These are phyloP conservation scores for Ustilago shanxiensis DNA, from an alignment of 1,284 basidiomycete species.

Conservation along the genomic window DNA sequence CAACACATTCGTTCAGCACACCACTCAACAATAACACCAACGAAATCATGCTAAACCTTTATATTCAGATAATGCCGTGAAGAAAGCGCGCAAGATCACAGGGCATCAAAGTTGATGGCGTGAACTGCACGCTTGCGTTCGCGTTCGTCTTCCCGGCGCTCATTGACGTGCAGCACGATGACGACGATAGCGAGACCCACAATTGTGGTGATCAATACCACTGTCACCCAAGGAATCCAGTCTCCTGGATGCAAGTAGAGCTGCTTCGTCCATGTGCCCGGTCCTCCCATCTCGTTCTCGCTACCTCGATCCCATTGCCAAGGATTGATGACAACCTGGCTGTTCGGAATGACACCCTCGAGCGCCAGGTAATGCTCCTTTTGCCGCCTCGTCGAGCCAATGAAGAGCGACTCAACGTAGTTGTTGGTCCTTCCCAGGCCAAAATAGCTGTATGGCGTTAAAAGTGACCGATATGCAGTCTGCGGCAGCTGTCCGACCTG, in stretches of 20 bases:
- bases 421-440: conserved; percentile 99
- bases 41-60: no score
- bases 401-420: conserved; percentile 82
- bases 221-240: conserved; percentile 96
- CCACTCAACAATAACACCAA: no score
- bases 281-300: conserved; percentile 30
- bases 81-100: conserved; percentile 72
- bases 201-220: conserved; percentile 83
- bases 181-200: conserved; percentile 84
- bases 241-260: conserved; percentile 92
- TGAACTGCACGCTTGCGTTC: conserved; percentile 88
- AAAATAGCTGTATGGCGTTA: conserved; percentile 93
- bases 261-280: conserved; percentile 82
- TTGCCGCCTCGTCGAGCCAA: conserved; percentile 72
- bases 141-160: conserved; percentile 92
- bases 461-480: conserved; percentile 87
- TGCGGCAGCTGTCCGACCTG: conserved; percentile 94
- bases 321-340: conserved; percentile 93
- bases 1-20: no score
- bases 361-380: conserved; percentile 84
- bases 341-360: conserved; percentile 97
- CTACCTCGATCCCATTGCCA: conserved; percentile 72
- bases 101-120: conserved; percentile 95
- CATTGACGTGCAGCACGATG: conserved; percentile 86
- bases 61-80: no score